These are phyloP conservation scores for Viridothelium virens DNA, from an alignment of 495 filamentous ascomycete species.

Conservation along the genomic window DNA sequence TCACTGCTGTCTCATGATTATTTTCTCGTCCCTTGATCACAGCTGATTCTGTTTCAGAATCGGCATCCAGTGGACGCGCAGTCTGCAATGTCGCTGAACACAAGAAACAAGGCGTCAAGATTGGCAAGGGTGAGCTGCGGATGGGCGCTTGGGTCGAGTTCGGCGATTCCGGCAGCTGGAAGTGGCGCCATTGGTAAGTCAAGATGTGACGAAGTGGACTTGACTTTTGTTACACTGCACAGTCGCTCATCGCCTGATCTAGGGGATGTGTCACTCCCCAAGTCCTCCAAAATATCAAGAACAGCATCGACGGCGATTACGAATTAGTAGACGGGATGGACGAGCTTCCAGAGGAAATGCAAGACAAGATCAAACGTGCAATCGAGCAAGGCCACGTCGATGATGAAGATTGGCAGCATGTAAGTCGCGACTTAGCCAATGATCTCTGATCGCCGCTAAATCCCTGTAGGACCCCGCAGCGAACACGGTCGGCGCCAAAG, in stretches of 20 bases:
- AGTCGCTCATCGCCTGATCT: neutral
- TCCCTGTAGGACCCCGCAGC: slow-evolving; percentile 20
- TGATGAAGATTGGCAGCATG: slow-evolving; percentile 70
- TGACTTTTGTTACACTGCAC: neutral
- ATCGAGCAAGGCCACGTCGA: slow-evolving; percentile 64
- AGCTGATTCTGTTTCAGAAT: slow-evolving; percentile 41
- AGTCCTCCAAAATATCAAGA: slow-evolving; percentile 50
- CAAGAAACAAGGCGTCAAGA: slow-evolving; percentile 56
- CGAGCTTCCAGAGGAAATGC: slow-evolving; percentile 52
- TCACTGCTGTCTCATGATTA: neutral
- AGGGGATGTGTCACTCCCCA: slow-evolving; percentile 78
- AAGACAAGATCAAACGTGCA: slow-evolving; percentile 55
- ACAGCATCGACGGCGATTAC: slow-evolving; percentile 57
- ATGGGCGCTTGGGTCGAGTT: slow-evolving; percentile 59
- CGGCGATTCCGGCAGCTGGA: slow-evolving; percentile 44
- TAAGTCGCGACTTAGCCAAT: slow-evolving; percentile 39
- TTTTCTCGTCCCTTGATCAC: neutral
- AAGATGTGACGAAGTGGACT: neutral
- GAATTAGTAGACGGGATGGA: slow-evolving; percentile 74
- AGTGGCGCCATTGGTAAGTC: slow-evolving; percentile 72
- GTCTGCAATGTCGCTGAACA: slow-evolving; percentile 61
- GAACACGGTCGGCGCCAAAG: slow-evolving; percentile 15
- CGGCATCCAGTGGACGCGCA: slow-evolving; percentile 53
- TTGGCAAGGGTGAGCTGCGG: slow-evolving; percentile 68
- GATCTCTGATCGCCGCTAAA: neutral